Base-by-base conservation (phyloP, 768 basidiomycete genomes). In the Suillus occidentalis region DNA sequence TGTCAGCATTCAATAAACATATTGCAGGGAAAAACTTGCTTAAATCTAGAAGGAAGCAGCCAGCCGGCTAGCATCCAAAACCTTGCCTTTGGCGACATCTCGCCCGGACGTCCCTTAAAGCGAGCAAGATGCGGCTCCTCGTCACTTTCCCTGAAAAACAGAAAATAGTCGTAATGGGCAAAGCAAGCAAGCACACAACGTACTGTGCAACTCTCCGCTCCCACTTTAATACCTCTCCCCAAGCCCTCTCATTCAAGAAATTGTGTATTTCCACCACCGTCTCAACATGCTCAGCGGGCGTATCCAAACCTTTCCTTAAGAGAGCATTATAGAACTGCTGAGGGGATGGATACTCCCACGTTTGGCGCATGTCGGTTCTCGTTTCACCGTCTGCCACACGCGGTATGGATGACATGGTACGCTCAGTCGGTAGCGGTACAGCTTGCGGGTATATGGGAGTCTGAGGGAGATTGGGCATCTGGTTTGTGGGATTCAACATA, bases 311-410 rank as follows among this genome's bases (percentile, higher is more conserved):
- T 56, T 99, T 99, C 67, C 95, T 81, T 12, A 94, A 94, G 16
- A 99, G 84, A 0, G 97, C 97, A 76, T 99, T 99, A 77, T 98
- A 96, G 74, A 99, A 98, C 75, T 98, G 96, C 77, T 99, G 97
- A 12, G 96, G 94, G 2, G 91, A 94, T 3, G 97, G 97, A 77
- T 99, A 99, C 74, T 97, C 95, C 97, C 97, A 98, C 55, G 81
- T 84, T 28, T 66, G 66, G 31, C 66, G 71, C 9, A 28, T 65
- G 22, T 61, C 67, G 2, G 65, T 18, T 62, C 5, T 43, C 6
- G 63, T 40, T 13, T 72, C 75, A 42, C 9, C 18, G 1, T 76
- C 73, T 4, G 72, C 69, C 63, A 87, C 80, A 59, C 95, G 88
- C 6, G 94, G 95, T 72, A 99, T 99, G 3, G 94, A 89, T 0